Base-by-base conservation (phyloP, 2,329 filamentous ascomycete species). In the Thelonectria blattea region DNA sequence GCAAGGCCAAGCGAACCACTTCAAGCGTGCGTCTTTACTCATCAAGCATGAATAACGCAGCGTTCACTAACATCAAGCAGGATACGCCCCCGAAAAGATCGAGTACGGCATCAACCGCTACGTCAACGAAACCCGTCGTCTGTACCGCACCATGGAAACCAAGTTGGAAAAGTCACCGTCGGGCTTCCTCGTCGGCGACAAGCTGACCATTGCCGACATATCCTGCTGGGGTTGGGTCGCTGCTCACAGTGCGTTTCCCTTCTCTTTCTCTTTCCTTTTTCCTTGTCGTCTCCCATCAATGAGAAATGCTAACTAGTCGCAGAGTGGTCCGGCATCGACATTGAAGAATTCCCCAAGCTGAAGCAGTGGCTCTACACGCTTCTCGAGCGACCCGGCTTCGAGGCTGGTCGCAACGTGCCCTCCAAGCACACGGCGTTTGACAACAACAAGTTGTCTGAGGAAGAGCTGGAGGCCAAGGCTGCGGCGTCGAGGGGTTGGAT, bases 1-100 rank as follows among this genome's bases (percentile, higher is more conserved):
- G 91, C 91, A 94, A 43, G 79, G 81, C 46, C 91, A 96, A 75
- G 85, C 91, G 53, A 93, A 95, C 76, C 92, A 96, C 77, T 96
- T 96, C 77, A 80, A 80, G 49, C 85, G 91, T 84, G 71, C 54
- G 81, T 72, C 10, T 17, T 15, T 7, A 14, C 30, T 3, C 18
- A 2, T 0, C 24, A 15, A 6, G 4, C 20, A 24, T 27, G 9
- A n/a, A 0, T 14, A 3, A 47, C 24, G 34, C n/a, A n/a, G n/a
- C n/a, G n/a, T n/a, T n/a, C n/a, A n/a, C n/a, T n/a, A 20, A 64
- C 24, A 9, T 1, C 15, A 11, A 17, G 11, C 58, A 85, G 82
- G 81, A 57, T 96, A 96, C 71, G 92, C 92, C 1, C 91, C 91
- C 0, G 90, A 93, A 73, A 87, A 85, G 74, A 94, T 96, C 69